Evolutionary conservation across 75 land plant genomes (phyloP).

Genomic region (Picea glauca): DNA sequence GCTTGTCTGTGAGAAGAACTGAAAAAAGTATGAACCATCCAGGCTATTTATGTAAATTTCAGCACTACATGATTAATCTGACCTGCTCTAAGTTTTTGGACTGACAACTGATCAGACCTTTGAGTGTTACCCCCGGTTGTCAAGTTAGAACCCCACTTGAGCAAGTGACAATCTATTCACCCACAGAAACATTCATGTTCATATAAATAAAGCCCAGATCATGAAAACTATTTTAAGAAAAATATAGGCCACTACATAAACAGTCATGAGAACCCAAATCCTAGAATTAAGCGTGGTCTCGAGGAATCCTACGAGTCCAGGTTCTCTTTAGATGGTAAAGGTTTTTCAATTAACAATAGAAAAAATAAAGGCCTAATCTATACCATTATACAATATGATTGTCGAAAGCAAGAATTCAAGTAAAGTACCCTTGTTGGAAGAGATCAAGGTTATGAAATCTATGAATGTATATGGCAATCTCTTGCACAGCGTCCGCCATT

Average conservation of each 20-base stretch:
- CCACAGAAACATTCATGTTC: neutral
- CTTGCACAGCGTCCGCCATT: slow-evolving; percentile 59
- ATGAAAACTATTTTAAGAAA: neutral
- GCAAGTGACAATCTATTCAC: neutral
- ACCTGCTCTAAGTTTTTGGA: neutral
- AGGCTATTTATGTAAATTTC: neutral
- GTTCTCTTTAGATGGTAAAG: neutral
- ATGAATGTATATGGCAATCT: slow-evolving; percentile 77
- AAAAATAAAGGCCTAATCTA: neutral
- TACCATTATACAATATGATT: neutral
- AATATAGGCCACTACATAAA: neutral
- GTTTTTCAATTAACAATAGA: too few relatives aligned
- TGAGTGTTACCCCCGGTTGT: too few relatives aligned
- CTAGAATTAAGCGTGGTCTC: neutral
- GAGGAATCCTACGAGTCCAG: neutral
- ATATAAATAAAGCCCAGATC: neutral
- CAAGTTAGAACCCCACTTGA: neutral
- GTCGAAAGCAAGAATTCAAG: neutral
- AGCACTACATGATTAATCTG: neutral
- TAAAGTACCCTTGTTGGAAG: slow-evolving; percentile 70
- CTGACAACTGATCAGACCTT: neutral
- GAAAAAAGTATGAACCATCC: too few relatives aligned
- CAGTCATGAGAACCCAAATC: neutral
- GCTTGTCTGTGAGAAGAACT: neutral
- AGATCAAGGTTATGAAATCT: slow-evolving; percentile 87